Evolutionary conservation across 441 rosid genomes (phyloP).

Genomic region (Adansonia madagascariensis): DNA sequence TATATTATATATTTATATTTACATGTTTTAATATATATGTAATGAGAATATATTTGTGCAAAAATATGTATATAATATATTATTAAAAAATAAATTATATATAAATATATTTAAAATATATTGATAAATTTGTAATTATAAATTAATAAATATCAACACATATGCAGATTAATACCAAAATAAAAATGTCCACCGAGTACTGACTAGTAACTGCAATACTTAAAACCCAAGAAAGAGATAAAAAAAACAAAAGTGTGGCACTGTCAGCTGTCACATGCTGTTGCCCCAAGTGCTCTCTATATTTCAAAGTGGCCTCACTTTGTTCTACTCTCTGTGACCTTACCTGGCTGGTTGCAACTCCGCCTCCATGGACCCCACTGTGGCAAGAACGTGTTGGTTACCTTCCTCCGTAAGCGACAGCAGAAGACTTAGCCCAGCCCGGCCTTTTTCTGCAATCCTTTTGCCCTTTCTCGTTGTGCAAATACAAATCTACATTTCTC

Average conservation of each 20-base stretch:
- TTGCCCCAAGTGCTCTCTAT: conserved; percentile 10
- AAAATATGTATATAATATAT: no score
- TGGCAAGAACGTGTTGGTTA: conserved; percentile 14
- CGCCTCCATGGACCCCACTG: conserved; percentile 20
- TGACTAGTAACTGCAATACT: no score
- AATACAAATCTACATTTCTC: background rate
- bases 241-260: background rate
- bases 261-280: conserved; percentile 36
- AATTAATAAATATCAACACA: no score
- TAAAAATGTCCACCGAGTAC: background rate
- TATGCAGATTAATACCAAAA: no score
- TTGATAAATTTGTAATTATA: no score
- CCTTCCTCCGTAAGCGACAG: background rate
- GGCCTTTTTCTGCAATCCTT: background rate
- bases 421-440: background rate
- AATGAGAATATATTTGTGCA: no score
- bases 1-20: no score
- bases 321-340: no score
- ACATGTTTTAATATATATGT: no score
- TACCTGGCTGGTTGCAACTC: conserved; percentile 35
- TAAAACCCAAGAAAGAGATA: background rate
- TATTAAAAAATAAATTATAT: no score
- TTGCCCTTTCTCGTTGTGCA: conserved; percentile 11
- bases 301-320: conserved; percentile 25
- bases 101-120: no score